These are phyloP conservation scores for Solanum hybrid DNA, from an alignment of 305 asterid genomes.

Conservation along the genomic window DNA sequence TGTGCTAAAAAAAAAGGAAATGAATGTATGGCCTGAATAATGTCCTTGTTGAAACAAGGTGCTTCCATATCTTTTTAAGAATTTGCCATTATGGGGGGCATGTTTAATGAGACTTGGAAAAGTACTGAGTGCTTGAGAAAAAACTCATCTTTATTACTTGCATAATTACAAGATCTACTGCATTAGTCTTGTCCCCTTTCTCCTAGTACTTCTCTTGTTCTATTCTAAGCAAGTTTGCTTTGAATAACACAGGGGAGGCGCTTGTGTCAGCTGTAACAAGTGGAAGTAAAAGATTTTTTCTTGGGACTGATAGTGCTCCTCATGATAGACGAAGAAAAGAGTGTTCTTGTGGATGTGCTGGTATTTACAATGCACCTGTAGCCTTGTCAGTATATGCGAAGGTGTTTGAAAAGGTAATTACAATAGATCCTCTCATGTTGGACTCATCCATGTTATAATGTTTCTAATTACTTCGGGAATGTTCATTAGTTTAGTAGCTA, in stretches of 20 bases:
- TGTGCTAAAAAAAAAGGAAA: not conserved
- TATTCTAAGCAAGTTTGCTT: not conserved
- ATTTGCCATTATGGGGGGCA: not conserved
- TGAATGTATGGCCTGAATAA: not conserved
- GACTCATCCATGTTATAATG: not conserved
- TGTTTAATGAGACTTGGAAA: not conserved
- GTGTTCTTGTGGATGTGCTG: slow-evolving; percentile 84
- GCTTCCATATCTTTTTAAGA: not conserved
- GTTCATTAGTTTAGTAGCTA: not conserved
- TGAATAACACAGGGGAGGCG: slow-evolving; percentile 50
- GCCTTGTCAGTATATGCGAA: slow-evolving; percentile 86
- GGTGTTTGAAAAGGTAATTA: slow-evolving; percentile 77
- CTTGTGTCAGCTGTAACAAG: slow-evolving; percentile 82
- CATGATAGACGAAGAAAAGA: slow-evolving; percentile 70
- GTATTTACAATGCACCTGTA: slow-evolving; percentile 81
- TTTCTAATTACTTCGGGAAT: not conserved
- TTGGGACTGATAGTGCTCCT: slow-evolving; percentile 96
- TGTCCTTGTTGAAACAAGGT: not conserved
- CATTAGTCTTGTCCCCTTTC: not conserved
- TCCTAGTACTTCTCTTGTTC: not conserved
- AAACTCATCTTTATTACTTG: not conserved
- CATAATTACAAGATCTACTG: not conserved
- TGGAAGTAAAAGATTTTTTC: slow-evolving; percentile 70
- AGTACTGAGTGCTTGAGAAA: not conserved
- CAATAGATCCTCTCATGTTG: not conserved